Evolutionary conservation across 2,329 filamentous ascomycete genomes (phyloP), one percentile per base, ranked within the genome.

Genomic region (Cercospora sesami): DNA sequence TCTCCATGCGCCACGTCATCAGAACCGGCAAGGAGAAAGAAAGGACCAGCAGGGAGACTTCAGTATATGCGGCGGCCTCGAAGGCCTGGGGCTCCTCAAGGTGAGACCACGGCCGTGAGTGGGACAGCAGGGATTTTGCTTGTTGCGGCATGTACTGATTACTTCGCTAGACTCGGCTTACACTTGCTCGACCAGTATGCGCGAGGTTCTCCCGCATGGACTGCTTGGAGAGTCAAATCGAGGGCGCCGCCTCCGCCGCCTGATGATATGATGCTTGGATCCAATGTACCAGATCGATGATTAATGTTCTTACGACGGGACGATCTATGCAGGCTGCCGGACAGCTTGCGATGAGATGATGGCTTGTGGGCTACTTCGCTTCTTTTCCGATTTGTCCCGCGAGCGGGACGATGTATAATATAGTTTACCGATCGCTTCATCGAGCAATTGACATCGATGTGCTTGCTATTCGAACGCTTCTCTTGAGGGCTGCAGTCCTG

Each of bases 1-100:
- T 91, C 71, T 90, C 85, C 69, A 83, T 92, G 79, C 84, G 81
- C 45, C 81, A 86, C 69, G 79, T 85, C 12, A 78, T 85, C 36
- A 78, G 80, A 42, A 77, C 78, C 28, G 83, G 83, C 14, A 81
- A 79, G 68, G 78, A 74, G 30, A 82, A 80, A 69, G 82, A 84
- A 69, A 79, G 80, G 67, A 80, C 75, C 61, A 30, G 28, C 28
- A 30, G 28, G 28, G 28, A 30, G 28, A 30, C 28, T 30, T 30
- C 28, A 30, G 28, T 30, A 30, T 30, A 30, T 7, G 28, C 28
- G 28, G 28, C 28, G 28, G 28, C 28, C 28, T 30, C 28, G 4
- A 30, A 30, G 28, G 28, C 28, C 28, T 3, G 28, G 4, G 28
- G 28, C 28, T 30, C 28, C 1, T 30, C 28, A 5, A 30, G 28